Evolutionary conservation across 2,329 filamentous ascomycete species (phyloP).

Genomic region (Coniochaeta prunicola): DNA sequence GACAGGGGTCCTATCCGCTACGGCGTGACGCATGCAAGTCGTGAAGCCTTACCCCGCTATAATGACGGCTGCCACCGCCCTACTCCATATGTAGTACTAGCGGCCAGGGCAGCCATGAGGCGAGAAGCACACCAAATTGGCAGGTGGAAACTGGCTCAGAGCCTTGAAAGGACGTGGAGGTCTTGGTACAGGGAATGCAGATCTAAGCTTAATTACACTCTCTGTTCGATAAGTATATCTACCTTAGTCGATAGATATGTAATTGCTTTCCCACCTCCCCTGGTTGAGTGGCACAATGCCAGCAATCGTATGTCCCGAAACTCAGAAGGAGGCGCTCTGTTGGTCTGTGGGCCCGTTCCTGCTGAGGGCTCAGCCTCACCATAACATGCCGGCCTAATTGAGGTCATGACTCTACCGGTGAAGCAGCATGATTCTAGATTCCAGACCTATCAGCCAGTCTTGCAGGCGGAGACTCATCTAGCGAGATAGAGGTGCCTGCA

Average conservation of each 20-base stretch:
- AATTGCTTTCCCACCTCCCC: not conserved
- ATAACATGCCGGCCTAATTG: not conserved
- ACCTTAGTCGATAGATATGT: too few relatives aligned
- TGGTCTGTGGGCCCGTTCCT: not conserved
- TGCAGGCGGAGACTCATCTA: not conserved
- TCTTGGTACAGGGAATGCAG: not conserved
- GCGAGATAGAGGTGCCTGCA: not conserved
- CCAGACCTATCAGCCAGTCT: not conserved
- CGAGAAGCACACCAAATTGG: not conserved
- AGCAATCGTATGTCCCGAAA: too few relatives aligned
- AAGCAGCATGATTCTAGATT: not conserved
- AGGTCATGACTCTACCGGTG: not conserved
- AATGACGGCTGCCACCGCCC: slow-evolving; percentile 1
- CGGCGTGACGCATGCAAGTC: not conserved
- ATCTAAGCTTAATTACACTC: too few relatives aligned
- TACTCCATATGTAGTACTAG: too few relatives aligned
- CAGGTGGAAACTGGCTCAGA: not conserved
- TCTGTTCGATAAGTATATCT: too few relatives aligned
- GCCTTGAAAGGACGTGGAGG: not conserved
- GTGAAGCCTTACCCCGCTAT: not conserved
- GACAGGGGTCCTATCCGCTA: not conserved
- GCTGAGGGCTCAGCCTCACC: not conserved
- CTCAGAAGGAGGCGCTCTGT: not conserved
- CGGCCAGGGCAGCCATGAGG: not conserved
- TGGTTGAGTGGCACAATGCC: too few relatives aligned